Conservation (phyloP, 345 rosid species). For the Sisymbrium irio region DNA sequence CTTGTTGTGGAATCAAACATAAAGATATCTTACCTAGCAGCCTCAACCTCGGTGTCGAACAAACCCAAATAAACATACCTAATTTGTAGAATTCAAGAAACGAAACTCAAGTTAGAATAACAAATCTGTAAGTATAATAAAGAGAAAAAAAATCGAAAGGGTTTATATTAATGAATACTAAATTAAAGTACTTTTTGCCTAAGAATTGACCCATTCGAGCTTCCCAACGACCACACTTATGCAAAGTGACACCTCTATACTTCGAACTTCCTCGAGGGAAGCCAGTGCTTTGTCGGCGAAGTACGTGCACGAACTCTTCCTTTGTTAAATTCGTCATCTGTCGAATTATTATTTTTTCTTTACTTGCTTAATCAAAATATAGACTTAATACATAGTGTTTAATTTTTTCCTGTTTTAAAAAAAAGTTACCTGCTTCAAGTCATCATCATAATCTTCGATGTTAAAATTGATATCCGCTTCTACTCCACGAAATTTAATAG, state of each 20-base stretch:
- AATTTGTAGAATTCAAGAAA: slow-evolving; percentile 20
- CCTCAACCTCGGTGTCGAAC: slow-evolving; percentile 87
- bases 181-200: slow-evolving; percentile 71
- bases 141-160: not conserved
- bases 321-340: slow-evolving; percentile 86
- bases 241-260: slow-evolving; percentile 97
- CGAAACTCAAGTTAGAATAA: not conserved
- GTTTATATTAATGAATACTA: not conserved
- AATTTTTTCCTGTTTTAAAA: not conserved
- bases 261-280: slow-evolving; percentile 98
- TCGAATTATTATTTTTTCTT: not conserved
- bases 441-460: slow-evolving; percentile 87
- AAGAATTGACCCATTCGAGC: slow-evolving; percentile 98
- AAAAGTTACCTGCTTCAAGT: slow-evolving; percentile 79
- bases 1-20: not conserved
- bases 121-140: not conserved
- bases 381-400: not conserved
- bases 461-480: slow-evolving; percentile 95
- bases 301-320: slow-evolving; percentile 97
- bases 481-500: slow-evolving; percentile 94
- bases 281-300: slow-evolving; percentile 99
- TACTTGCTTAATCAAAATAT: not conserved
- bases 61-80: slow-evolving; percentile 97
- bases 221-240: slow-evolving; percentile 99
- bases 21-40: slow-evolving; percentile 72